These are phyloP conservation scores for Podospora didyma DNA, from an alignment of 495 filamentous ascomycete genomes.

Conservation along the genomic window DNA sequence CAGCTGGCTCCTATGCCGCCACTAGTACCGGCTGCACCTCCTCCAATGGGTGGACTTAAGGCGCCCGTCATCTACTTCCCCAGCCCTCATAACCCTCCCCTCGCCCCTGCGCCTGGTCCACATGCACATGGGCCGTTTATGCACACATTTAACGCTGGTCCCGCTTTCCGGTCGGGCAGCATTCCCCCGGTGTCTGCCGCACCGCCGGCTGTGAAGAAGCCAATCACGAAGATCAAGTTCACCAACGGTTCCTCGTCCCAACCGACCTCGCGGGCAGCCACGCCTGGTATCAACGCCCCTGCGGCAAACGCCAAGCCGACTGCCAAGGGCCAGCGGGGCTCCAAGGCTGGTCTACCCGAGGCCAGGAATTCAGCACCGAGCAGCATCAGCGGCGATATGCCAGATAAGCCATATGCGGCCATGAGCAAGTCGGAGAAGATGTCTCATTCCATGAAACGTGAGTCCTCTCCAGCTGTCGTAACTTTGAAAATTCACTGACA, in stretches of 20 bases:
- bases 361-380: not conserved
- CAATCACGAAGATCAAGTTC: constrained; percentile 28
- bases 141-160: constrained; percentile 26
- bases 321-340: constrained; percentile 12
- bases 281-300: not conserved
- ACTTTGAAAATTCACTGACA: constrained; percentile 19
- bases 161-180: constrained; percentile 14
- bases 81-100: constrained; percentile 9
- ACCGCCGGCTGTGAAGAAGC: constrained; percentile 27
- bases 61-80: constrained; percentile 18
- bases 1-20: constrained; percentile 6
- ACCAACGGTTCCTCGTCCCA: constrained; percentile 17
- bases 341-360: constrained; percentile 7
- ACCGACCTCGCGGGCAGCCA: constrained; percentile 14
- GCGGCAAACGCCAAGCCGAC: constrained; percentile 17
- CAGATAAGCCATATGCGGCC: constrained; percentile 40
- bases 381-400: constrained; percentile 4
- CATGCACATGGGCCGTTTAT: constrained; percentile 19
- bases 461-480: constrained; percentile 6
- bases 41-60: constrained; percentile 14
- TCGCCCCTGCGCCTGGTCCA: constrained; percentile 8
- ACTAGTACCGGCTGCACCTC: not conserved
- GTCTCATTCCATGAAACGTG: constrained; percentile 48
- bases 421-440: constrained; percentile 54
- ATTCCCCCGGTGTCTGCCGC: constrained; percentile 16